phyloP scores from a whole-genome alignment of 345 rosid genomes.

The Theobroma cacao region DNA sequence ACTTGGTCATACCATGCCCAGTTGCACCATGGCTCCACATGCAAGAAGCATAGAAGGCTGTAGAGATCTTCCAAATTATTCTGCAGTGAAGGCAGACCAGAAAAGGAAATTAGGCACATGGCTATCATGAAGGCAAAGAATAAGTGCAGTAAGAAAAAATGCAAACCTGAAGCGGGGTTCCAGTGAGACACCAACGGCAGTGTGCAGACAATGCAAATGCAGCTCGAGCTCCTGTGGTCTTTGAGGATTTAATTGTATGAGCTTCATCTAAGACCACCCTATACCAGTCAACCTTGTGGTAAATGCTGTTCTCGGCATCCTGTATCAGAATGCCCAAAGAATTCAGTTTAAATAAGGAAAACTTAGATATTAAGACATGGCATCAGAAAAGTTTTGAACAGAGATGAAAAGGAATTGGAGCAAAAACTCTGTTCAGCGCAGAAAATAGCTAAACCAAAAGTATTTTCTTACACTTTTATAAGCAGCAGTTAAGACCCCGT shows the following conservation, averaged over 20 bases:
- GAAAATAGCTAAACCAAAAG: not conserved
- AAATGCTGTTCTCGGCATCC: slow-evolving; percentile 47
- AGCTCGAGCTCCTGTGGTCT: slow-evolving; percentile 50
- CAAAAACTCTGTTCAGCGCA: not conserved
- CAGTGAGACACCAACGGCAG: slow-evolving; percentile 74
- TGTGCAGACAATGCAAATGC: slow-evolving; percentile 48
- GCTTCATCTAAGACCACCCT: slow-evolving; percentile 76
- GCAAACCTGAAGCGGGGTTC: slow-evolving; percentile 67
- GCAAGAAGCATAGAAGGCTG: slow-evolving; percentile 70
- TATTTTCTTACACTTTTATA: slow-evolving; percentile 46
- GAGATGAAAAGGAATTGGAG: not conserved
- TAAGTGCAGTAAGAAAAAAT: not conserved
- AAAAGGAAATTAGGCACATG: not conserved
- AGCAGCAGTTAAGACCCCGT: slow-evolving; percentile 58
- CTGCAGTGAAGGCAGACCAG: slow-evolving; percentile 30
- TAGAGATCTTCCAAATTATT: slow-evolving; percentile 66
- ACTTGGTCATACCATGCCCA: slow-evolving; percentile 52
- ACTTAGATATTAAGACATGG: not conserved
- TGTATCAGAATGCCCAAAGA: slow-evolving; percentile 13
- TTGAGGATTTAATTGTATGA: slow-evolving; percentile 62
- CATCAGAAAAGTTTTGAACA: not conserved
- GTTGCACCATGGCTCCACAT: slow-evolving; percentile 74
- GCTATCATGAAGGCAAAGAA: not conserved
- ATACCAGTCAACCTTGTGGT: slow-evolving; percentile 57
- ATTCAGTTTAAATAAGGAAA: not conserved